These are phyloP conservation scores for Monosporozyma siamensis DNA, from an alignment of 805 yeast species.

Conservation along the genomic window DNA sequence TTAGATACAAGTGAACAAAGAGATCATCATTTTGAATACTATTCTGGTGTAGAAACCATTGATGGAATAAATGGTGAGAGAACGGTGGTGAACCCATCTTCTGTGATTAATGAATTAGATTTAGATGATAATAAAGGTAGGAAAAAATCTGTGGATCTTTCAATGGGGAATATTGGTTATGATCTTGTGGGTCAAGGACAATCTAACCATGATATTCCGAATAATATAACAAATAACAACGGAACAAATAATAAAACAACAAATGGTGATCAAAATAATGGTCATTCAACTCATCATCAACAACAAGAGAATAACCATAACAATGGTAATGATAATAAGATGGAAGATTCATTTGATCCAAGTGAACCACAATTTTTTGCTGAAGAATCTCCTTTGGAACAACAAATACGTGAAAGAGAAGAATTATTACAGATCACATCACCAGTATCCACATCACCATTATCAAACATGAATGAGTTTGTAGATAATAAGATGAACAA, in stretches of 20 bases:
- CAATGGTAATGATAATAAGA: conserved; percentile 22
- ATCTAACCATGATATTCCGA: too few relatives aligned
- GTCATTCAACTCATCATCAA: not conserved
- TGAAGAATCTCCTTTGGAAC: conserved; percentile 25
- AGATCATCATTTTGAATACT: conserved; percentile 88
- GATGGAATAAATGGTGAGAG: not conserved
- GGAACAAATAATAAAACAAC: not conserved
- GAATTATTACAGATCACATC: conserved; percentile 6
- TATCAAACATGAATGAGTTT: not conserved
- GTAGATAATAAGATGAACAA: too few relatives aligned
- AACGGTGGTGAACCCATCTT: not conserved
- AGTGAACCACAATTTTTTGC: conserved; percentile 89
- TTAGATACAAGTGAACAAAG: conserved; percentile 75
- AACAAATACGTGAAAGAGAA: conserved; percentile 15
- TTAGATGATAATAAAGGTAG: not conserved
- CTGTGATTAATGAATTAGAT: not conserved
- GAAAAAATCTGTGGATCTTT: not conserved
- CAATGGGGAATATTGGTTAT: not conserved
- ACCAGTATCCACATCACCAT: not conserved
- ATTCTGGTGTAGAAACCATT: conserved; percentile 50
- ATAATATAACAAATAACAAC: not conserved
- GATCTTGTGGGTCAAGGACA: conserved; percentile 6
- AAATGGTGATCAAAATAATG: not conserved
- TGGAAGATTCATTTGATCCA: conserved; percentile 72
- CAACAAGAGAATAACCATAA: not conserved